These are phyloP conservation scores for Rhynchospora breviuscula DNA, from an alignment of 176 grass and related monocot species.

Conservation along the genomic window DNA sequence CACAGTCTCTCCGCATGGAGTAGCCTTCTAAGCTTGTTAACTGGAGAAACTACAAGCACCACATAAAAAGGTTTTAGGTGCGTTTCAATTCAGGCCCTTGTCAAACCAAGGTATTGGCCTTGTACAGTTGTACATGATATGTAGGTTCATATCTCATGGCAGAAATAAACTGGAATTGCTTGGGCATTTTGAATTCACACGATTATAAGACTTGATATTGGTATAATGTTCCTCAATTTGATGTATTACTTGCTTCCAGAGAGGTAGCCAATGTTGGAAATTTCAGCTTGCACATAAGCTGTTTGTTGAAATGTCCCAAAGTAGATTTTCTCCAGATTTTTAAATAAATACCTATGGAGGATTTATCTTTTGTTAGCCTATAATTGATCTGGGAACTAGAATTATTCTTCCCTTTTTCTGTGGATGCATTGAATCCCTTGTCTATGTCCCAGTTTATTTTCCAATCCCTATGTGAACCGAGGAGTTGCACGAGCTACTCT, in stretches of 20 bases:
- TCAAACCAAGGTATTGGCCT: neutral
- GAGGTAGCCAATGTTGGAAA: neutral
- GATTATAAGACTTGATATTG: neutral
- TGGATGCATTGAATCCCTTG: neutral
- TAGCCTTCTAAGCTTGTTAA: too few relatives aligned
- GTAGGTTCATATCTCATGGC: neutral
- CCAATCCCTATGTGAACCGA: neutral
- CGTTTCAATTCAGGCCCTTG: neutral
- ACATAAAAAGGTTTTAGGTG: too few relatives aligned
- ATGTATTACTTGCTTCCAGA: neutral
- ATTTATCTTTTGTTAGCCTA: neutral
- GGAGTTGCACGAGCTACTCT: neutral
- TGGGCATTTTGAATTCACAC: too few relatives aligned
- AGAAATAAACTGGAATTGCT: neutral
- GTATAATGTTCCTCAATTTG: neutral
- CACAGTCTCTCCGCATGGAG: too few relatives aligned
- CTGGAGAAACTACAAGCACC: too few relatives aligned
- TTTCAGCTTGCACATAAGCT: neutral
- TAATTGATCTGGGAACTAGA: neutral
- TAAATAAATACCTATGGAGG: too few relatives aligned
- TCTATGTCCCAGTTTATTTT: neutral
- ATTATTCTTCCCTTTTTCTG: neutral
- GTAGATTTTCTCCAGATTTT: too few relatives aligned
- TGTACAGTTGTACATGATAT: too few relatives aligned
- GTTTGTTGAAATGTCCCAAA: constrained; percentile 5